Evolutionary conservation across 768 basidiomycete species (phyloP), one percentile per base, ranked within the genome.

Genomic region (Termitomyces heimii): DNA sequence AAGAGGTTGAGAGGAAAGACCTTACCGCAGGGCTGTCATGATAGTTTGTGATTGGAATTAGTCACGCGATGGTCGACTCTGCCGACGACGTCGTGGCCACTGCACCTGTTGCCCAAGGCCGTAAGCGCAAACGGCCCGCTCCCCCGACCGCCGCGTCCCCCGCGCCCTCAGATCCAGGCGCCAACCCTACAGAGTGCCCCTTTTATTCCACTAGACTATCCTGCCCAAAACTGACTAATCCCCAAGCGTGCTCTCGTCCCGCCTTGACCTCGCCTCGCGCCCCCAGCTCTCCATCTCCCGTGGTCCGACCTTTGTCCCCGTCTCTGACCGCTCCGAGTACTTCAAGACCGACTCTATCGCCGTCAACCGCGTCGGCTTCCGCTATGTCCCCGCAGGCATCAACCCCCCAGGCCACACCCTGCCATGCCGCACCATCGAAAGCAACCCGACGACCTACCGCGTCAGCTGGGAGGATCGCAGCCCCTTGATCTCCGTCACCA

Each of bases 381-480:
- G 91, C 44, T 93, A 93, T 60, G 77, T 83, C 10, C 90, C 91
- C 26, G 90, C 90, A 0, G 90, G 91, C 48, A 83, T 91, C 61
- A 79, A 82, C 24, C 80, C 79, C 0, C 77, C 76, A 9, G 84
- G 83, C 16, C 78, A 78, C 56, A 71, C 76, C 9, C 67, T 82
- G 13, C 79, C 88, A 14, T 93, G 88, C 65, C 82, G 90, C 14
- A 88, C 88, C 3, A 92, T 94, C 65, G 91, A 94, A 72, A 86
- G 83, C 65, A 79, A 80, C 16, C 94, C 94, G 0, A 77, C 81
- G 1, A 70, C 72, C 5, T 87, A 79, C 67, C 81, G 92, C 49
- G 82, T 93, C 58, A 86, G 88, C 66, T 96, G 94, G 94, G 93
- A 95, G 69, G 94, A 97, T 70, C 83, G 94, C 24, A 91, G 86